These are phyloP conservation scores for Mortierella sp. DNA, from an alignment of 371 early-diverging fungal genomes.

Conservation along the genomic window DNA sequence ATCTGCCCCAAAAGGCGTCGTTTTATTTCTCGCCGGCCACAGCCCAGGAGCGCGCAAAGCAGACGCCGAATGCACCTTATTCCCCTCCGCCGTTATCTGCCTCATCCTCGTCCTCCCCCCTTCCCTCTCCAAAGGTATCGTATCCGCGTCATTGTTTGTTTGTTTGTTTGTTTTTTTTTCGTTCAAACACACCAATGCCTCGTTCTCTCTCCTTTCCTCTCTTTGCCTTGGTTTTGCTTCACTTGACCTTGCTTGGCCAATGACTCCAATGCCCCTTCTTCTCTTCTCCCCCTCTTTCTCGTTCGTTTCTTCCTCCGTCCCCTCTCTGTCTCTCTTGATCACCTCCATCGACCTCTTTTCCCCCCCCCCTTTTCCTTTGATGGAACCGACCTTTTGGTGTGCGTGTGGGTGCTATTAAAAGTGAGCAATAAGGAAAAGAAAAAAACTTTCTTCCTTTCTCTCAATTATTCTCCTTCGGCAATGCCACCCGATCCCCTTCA, in stretches of 20 bases:
- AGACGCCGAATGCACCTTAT: not conserved
- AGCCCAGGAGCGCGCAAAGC: conserved; percentile 3
- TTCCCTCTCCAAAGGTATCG: not conserved
- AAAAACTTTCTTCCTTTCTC: not conserved
- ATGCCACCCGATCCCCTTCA: not conserved
- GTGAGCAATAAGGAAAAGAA: not conserved
- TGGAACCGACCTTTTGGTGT: not conserved
- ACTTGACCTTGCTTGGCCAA: not conserved
- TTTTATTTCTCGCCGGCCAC: not conserved
- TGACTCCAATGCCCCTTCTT: not conserved
- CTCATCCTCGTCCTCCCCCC: not conserved
- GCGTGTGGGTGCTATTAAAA: not conserved
- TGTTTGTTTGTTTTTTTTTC: not conserved
- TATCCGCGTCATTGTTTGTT: not conserved
- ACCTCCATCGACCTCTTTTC: not conserved
- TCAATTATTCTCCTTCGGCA: not conserved
- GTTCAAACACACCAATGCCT: no score
- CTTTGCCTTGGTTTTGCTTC: no score
- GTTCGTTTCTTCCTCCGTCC: not conserved
- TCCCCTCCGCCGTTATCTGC: conserved; percentile 11
- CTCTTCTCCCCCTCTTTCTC: not conserved
- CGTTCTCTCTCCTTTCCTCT: not conserved
- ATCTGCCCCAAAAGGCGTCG: not conserved
- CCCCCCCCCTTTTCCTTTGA: not conserved
- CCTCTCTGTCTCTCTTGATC: not conserved